Conservation (phyloP, 305 asterid genomes). For the Solanum aculeatissimum region DNA sequence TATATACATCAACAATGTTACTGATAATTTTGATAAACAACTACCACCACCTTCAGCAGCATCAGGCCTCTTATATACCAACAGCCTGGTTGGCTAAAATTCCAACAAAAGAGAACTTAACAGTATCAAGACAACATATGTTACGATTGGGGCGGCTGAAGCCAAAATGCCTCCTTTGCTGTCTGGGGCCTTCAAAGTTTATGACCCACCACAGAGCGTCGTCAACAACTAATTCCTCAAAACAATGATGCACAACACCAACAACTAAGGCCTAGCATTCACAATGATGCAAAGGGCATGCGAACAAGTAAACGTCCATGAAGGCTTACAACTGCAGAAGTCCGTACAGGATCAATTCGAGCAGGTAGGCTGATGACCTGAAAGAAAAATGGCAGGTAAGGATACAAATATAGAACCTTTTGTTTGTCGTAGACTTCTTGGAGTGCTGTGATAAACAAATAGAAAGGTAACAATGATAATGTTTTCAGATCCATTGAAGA, state of each 20-base stretch:
- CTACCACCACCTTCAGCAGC: background rate
- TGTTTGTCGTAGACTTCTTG: background rate
- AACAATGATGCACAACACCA: background rate
- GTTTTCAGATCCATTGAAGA: background rate
- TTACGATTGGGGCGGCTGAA: background rate
- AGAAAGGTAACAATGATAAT: background rate
- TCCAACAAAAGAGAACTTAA: background rate
- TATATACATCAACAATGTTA: background rate
- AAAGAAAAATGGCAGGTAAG: background rate
- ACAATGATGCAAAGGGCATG: conserved; percentile 45
- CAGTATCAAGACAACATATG: background rate
- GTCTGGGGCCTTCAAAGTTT: background rate
- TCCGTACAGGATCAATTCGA: conserved; percentile 74
- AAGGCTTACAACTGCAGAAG: conserved; percentile 87
- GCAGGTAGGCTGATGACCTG: conserved; percentile 81
- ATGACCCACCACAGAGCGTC: background rate
- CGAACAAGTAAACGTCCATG: conserved; percentile 84
- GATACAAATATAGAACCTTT: background rate
- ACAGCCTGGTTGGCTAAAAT: background rate
- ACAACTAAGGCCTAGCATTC: background rate
- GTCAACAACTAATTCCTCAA: background rate
- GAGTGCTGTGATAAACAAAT: background rate
- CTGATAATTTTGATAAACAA: background rate
- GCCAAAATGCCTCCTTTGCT: background rate
- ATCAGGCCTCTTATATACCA: background rate